Conservation (phyloP, 768 basidiomycete species). For the Hygrophorus russula region DNA sequence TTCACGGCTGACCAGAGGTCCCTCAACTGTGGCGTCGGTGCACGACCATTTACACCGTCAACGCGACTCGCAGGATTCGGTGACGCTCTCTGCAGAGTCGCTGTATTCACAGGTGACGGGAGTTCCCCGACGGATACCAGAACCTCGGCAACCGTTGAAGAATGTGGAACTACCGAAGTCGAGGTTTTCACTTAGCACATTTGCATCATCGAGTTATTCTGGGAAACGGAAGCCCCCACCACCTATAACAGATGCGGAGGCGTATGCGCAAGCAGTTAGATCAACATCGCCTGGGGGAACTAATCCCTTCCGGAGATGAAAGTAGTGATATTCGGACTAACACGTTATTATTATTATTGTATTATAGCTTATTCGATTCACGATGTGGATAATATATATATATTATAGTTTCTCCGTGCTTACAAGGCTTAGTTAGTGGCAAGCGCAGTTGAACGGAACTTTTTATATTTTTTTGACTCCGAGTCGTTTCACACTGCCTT, state of each 20-base stretch:
- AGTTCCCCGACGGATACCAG: conserved; percentile 43
- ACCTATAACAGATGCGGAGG: conserved; percentile 45
- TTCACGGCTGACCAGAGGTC: conserved; percentile 25
- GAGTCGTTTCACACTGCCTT: no score
- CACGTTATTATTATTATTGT: background rate
- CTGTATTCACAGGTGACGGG: conserved; percentile 67
- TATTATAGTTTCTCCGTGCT: no score
- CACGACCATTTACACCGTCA: conserved; percentile 14
- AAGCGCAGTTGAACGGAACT: no score
- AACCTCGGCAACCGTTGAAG: conserved; percentile 66
- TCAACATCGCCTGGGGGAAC: conserved; percentile 31
- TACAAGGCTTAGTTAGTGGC: no score
- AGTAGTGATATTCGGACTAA: no score
- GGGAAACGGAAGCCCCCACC: conserved; percentile 13
- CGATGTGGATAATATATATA: background rate
- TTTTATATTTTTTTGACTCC: no score
- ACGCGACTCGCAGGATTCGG: conserved; percentile 10
- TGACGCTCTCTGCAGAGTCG: conserved; percentile 33
- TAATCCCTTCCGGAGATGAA: conserved; percentile 44
- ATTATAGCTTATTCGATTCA: background rate
- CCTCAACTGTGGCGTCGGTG: conserved; percentile 32
- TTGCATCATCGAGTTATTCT: conserved; percentile 20
- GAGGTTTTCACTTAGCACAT: conserved; percentile 38
- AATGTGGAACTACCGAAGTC: conserved; percentile 27
- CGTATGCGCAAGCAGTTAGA: conserved; percentile 40